phyloP scores from a whole-genome alignment of 2,329 filamentous ascomycete species.

The Keithomyces neogunnii region DNA sequence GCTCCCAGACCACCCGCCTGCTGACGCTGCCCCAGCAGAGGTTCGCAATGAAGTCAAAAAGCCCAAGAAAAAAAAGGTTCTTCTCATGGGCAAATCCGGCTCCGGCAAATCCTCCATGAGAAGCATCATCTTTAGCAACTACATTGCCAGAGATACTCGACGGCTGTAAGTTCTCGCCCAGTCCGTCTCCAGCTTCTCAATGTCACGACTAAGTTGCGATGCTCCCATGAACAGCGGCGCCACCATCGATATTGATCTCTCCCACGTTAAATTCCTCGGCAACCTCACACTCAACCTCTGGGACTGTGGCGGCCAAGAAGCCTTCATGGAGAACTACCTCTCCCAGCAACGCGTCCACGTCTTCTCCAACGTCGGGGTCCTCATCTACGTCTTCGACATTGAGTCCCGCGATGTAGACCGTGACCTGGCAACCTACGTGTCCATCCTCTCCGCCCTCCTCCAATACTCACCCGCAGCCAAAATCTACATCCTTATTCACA shows the following conservation, averaged over 20 bases:
- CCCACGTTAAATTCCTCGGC: conserved; percentile 96
- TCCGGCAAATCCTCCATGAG: conserved; percentile 98
- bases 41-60: conserved; percentile 49
- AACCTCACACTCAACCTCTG: conserved; percentile 96
- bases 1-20: conserved; percentile 1
- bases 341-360: conserved; percentile 92
- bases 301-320: conserved; percentile 98
- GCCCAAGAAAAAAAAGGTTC: conserved; percentile 78
- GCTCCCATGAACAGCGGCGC: conserved; percentile 51
- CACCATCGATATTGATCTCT: conserved; percentile 97
- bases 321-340: conserved; percentile 98
- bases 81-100: conserved; percentile 90
- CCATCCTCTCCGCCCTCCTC: conserved; percentile 78
- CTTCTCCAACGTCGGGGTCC: conserved; percentile 90
- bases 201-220: not conserved
- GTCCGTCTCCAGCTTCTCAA: not conserved
- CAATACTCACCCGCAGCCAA: conserved; percentile 76
- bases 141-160: conserved; percentile 91
- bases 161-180: conserved; percentile 48
- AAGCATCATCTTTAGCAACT: conserved; percentile 98
- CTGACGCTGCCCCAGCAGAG: conserved; percentile 16
- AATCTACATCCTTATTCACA: conserved; percentile 94
- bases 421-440: conserved; percentile 85
- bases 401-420: conserved; percentile 91
- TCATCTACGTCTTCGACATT: conserved; percentile 99